A percentile compares a stretch with the other conserved stretches of the same genome.
These are phyloP conservation scores for Chenopodium album DNA, from an alignment of 148 eudicot genomes.

Conservation along the genomic window DNA sequence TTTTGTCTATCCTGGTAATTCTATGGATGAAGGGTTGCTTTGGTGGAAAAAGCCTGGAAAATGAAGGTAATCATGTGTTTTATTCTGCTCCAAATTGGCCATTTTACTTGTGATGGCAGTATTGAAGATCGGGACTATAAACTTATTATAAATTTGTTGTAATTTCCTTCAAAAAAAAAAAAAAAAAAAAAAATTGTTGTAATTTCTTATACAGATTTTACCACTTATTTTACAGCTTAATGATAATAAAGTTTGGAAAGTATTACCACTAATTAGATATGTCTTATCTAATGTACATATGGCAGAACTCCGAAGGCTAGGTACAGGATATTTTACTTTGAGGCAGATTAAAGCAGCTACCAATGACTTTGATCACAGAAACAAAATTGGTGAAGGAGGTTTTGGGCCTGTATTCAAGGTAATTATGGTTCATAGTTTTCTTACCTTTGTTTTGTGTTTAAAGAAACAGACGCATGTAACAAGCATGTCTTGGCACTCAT, in stretches of 20 bases:
- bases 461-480: not conserved
- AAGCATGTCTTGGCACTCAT: not conserved
- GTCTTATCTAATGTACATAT: not conserved
- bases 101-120: not conserved
- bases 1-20: conserved; percentile 35
- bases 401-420: conserved; percentile 96
- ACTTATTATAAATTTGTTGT: not conserved
- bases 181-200: not conserved
- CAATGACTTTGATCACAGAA: conserved; percentile 50
- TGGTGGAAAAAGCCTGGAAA: conserved; percentile 43
- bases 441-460: not conserved
- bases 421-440: not conserved
- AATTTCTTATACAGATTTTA: not conserved
- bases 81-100: not conserved
- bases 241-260: no score
- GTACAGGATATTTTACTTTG: conserved; percentile 72
- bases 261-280: no score
- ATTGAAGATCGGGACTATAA: not conserved
- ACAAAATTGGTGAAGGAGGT: conserved; percentile 93
- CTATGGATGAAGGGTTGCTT: conserved; percentile 50
- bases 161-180: no score
- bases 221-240: not conserved
- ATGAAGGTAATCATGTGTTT: conserved; percentile 24
- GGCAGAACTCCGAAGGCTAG: conserved; percentile 62
- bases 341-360: conserved; percentile 82